A percentile compares a stretch with the other conserved stretches of the same genome.
These are phyloP conservation scores for Solanum phureja DNA, from an alignment of 257 asterid species.

Conservation along the genomic window DNA sequence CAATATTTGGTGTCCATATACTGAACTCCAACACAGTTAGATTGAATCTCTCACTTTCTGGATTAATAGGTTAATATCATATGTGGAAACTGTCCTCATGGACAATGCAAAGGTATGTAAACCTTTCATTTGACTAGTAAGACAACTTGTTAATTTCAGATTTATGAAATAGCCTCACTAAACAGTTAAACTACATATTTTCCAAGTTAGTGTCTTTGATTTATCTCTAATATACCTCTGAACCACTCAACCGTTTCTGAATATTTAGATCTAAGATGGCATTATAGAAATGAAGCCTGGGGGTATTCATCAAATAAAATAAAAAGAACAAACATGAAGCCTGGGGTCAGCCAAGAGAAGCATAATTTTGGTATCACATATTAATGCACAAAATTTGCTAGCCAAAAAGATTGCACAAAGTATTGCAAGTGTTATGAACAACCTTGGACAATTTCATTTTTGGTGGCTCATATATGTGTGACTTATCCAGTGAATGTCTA, in stretches of 20 bases:
- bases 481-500: not conserved
- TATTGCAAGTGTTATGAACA: not conserved
- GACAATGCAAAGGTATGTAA: slow-evolving; percentile 72
- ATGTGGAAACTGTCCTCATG: slow-evolving; percentile 82
- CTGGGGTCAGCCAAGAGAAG: not conserved
- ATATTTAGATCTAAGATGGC: not conserved
- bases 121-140: not conserved
- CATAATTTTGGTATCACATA: not conserved
- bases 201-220: not conserved
- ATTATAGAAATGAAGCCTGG: not conserved
- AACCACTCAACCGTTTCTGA: not conserved
- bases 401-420: not conserved
- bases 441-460: not conserved
- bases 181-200: not conserved
- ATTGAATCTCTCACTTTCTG: not conserved
- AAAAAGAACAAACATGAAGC: not conserved
- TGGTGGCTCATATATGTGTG: not conserved
- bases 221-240: not conserved
- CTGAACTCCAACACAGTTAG: not conserved
- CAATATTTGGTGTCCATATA: not conserved
- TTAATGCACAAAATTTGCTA: not conserved
- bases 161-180: not conserved
- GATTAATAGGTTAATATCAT: slow-evolving; percentile 66
- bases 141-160: not conserved
- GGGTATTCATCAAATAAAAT: not conserved